These are phyloP conservation scores for Pittosporum tobira DNA, from an alignment of 129 eudicot species.

Conservation along the genomic window DNA sequence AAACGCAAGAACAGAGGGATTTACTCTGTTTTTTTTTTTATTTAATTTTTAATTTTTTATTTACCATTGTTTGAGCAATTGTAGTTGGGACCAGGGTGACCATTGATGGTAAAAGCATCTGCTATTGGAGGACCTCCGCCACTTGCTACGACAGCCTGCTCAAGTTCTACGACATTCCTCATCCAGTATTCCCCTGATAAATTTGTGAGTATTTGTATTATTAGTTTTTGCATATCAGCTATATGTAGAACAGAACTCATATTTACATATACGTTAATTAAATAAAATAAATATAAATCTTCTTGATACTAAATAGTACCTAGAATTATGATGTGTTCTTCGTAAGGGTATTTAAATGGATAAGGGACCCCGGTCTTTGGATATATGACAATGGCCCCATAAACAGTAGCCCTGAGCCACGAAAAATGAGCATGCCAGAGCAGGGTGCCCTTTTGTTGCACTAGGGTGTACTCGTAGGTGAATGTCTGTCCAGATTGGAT, in stretches of 20 bases:
- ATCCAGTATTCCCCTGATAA: conserved; percentile 62
- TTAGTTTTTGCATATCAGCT: background rate
- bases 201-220: background rate
- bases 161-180: conserved; percentile 48
- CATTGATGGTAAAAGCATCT: conserved; percentile 69
- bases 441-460: conserved; percentile 64
- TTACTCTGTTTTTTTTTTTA: too few species aligned
- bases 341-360: conserved; percentile 58
- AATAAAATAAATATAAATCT: too few species aligned
- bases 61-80: conserved; percentile 63
- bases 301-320: conserved; percentile 32
- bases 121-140: conserved; percentile 54
- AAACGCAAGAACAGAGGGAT: too few species aligned
- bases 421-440: conserved; percentile 78
- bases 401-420: conserved; percentile 79
- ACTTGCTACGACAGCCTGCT: conserved; percentile 38
- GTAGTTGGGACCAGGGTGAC: conserved; percentile 73
- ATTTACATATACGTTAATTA: background rate
- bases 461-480: conserved; percentile 55
- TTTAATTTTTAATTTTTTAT: background rate
- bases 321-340: conserved; percentile 53
- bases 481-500: conserved; percentile 64
- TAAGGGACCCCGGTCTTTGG: conserved; percentile 60
- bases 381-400: conserved; percentile 69
- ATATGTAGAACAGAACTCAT: too few species aligned